Conservation (phyloP, 768 basidiomycete species). For the Tylopilus felleus region DNA sequence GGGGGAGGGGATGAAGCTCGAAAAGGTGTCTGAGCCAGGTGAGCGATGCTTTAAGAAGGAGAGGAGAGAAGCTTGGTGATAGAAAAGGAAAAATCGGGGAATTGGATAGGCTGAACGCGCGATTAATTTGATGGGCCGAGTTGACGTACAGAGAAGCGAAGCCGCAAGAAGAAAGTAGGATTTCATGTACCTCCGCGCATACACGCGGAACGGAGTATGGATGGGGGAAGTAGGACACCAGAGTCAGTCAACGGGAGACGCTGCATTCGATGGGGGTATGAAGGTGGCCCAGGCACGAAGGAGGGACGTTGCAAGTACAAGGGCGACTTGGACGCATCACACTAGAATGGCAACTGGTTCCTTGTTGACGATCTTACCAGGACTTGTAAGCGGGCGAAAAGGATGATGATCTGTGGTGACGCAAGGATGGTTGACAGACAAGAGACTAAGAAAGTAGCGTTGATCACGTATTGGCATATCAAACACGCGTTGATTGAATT, state of each 20-base stretch:
- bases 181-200: conserved; percentile 24
- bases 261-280: conserved; percentile 11
- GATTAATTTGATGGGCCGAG: conserved; percentile 31
- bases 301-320: not conserved
- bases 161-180: conserved; percentile 20
- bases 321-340: conserved; percentile 2
- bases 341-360: not conserved
- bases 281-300: not conserved
- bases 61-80: conserved; percentile 31
- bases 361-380: conserved; percentile 9
- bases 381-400: not conserved
- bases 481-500: conserved; percentile 11
- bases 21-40: conserved; percentile 28
- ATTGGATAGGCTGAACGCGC: conserved; percentile 29
- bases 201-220: conserved; percentile 19
- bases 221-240: conserved; percentile 17
- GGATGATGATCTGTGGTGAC: conserved; percentile 9
- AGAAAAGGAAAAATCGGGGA: conserved; percentile 33
- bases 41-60: conserved; percentile 31
- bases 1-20: conserved; percentile 25
- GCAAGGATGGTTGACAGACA: conserved; percentile 16
- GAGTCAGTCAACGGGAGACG: conserved; percentile 12
- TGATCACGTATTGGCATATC: conserved; percentile 10
- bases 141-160: conserved; percentile 38
- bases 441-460: conserved; percentile 6